Evolutionary conservation across 2,329 filamentous ascomycete species (phyloP), one percentile per base, ranked within the genome.

Genomic region (Pseudogymnoascus sp.): DNA sequence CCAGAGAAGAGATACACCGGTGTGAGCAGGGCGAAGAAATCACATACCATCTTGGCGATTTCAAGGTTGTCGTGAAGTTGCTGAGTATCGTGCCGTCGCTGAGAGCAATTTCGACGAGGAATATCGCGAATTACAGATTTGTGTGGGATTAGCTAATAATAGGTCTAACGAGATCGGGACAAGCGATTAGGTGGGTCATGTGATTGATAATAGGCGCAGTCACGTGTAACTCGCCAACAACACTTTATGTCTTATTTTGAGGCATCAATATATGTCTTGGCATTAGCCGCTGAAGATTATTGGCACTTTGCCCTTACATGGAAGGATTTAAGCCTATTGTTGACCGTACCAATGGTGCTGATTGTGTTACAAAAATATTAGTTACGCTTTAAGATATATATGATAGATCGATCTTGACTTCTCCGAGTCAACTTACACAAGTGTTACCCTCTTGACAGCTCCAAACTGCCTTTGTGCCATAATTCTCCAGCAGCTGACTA

Each of bases 41-140:
- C 55, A 65, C 67, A 42, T 65, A 68, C 67, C 67, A 68, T 68
- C 64, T 68, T 68, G 67, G 66, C 67, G 65, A 61, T 63, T 62
- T 62, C 61, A 63, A 60, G 65, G 58, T 64, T 41, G 64, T 65
- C 61, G 62, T 65, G 63, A 41, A 59, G 33, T 38, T 41, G 58
- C 35, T 38, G 48, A 41, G 58, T 59, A 29, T 59, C 58, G 58
- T 38, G 58, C 38, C 58, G 58, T 59, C 58, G 33, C 58, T 59
- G 58, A 39, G 58, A 38, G 21, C 58, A 59, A 59, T 38, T 55
- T 59, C 58, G 58, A 38, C 33, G 58, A 59, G 58, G 58, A 59
- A 59, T 59, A 59, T 59, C 58, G 58, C 58, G 58, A 59, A 59
- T 59, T 59, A 17, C 35, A 27, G 58, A 59, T 59, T 59, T 59